Evolutionary conservation across 2,329 filamentous ascomycete species (phyloP).

Genomic region (Diaporthe ilicicola): DNA sequence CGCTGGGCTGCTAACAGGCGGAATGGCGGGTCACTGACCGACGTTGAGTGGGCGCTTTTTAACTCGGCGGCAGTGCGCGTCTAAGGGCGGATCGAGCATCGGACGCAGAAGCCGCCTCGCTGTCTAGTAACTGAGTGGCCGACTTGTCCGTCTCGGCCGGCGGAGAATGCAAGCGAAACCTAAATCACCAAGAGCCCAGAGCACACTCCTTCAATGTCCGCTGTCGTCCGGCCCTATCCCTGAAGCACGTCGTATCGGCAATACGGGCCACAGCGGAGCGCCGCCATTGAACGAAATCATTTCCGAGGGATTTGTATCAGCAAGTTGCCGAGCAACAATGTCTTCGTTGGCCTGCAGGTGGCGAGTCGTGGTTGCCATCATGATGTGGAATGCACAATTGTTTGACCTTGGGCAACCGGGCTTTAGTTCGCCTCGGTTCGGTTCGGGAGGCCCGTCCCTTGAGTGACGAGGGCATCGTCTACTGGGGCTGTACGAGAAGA

Average conservation of each 20-base stretch:
- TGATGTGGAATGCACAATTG: not conserved
- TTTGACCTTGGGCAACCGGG: not conserved
- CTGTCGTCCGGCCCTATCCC: not conserved
- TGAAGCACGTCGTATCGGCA: not conserved
- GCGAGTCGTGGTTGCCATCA: not conserved
- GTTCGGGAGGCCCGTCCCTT: conserved; percentile 8
- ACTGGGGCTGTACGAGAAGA: not conserved
- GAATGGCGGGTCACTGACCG: not conserved
- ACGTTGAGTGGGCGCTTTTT: not conserved
- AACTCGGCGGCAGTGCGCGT: conserved; percentile 3
- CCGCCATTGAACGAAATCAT: conserved; percentile 10
- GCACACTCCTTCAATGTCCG: not conserved
- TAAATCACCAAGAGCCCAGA: not conserved
- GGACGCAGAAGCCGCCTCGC: not conserved
- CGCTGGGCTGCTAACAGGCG: not conserved
- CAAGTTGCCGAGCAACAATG: not conserved
- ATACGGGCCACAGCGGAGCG: conserved; percentile 11
- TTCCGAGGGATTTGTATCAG: not conserved
- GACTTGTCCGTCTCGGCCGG: not conserved
- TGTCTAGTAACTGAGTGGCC: not conserved
- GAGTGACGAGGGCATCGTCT: not conserved
- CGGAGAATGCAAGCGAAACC: conserved; percentile 3
- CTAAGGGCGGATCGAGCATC: not conserved
- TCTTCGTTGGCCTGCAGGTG: not conserved
- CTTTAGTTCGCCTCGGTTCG: not conserved